Base-by-base conservation (phyloP, 169 alveolate species). In the Plasmodium vinckei region DNA sequence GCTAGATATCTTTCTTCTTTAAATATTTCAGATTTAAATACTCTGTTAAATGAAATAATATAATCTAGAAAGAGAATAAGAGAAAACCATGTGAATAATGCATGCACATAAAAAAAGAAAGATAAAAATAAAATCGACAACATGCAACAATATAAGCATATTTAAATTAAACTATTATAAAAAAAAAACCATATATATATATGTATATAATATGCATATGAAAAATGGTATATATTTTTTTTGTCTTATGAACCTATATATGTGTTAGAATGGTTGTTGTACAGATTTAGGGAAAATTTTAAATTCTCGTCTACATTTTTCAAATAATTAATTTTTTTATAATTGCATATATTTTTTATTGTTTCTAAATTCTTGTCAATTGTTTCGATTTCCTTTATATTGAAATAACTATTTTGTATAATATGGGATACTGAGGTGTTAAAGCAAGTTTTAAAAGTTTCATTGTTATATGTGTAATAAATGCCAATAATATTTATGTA, bases 311-410 rank as follows among this genome's bases (percentile, higher is more conserved):
- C 27, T 33, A 4, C 63, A 77, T 49, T 51, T 64, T n/a, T 79
- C 17, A 15, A 53, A 67, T 54, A 79, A 23, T 42, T 13, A 15
- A 65, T 53, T 39, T 60, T 68, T 19, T 57, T 65, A 79, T 79
- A 49, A 71, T 79, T 79, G 54, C 84, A 79, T 42, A 79, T 71
- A 12, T 13, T 57, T 3, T 21, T 46, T 71, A 79, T 60, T 25
- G 25, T 71, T 10, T 47, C 19, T 59, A 79, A 25, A 0, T 54
- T 70, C 23, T 49, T 65, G 23, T 59, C 84, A 12, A 51, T 42
- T 5, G 10, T 49, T 42, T 19, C 72, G 53, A 79, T 57, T 15
- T 79, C 82, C 1, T 9, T 13, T 5, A 13, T 5, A 79, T 21
- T 67, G 17, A 7, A 12, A 67, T 79, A 79, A 23, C 13, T 27